A percentile compares a stretch with the other conserved stretches of the same genome.
Evolutionary conservation across 2,329 filamentous ascomycete species (phyloP).

Genomic region (Calonectria pteridis): DNA sequence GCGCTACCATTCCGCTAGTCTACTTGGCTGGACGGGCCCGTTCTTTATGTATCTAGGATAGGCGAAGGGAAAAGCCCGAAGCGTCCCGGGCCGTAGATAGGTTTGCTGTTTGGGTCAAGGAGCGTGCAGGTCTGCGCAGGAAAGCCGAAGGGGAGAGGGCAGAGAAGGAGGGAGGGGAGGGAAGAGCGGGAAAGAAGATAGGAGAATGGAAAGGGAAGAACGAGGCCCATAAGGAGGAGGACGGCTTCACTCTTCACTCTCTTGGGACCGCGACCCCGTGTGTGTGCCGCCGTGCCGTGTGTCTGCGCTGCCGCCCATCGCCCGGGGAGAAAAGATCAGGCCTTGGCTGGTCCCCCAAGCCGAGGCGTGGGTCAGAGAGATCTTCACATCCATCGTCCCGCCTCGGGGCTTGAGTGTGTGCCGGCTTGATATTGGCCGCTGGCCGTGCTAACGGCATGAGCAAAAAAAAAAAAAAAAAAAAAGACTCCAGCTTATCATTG

Average conservation of each 20-base stretch:
- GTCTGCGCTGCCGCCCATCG: background rate
- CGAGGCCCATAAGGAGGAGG: background rate
- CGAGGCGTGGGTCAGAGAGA: background rate
- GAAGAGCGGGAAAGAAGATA: background rate
- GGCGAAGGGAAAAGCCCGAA: background rate
- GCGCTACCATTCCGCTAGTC: slow-evolving; percentile 2
- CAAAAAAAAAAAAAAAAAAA: slow-evolving; percentile 26
- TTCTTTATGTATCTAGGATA: slow-evolving; percentile 1
- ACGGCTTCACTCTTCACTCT: background rate
- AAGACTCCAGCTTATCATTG: slow-evolving; percentile 30
- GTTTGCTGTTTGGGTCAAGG: background rate
- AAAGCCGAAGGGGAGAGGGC: background rate
- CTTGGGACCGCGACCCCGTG: background rate
- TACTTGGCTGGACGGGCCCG: background rate
- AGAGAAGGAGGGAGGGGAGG: background rate
- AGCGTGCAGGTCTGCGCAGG: background rate
- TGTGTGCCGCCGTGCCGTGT: slow-evolving; percentile 1
- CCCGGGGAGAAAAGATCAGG: background rate
- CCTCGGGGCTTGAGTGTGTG: background rate
- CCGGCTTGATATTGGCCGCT: slow-evolving; percentile 2
- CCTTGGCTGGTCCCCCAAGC: background rate
- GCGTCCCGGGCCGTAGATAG: background rate
- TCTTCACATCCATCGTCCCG: background rate
- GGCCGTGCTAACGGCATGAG: slow-evolving; percentile 4
- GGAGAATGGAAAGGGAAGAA: background rate